Evolutionary conservation across 768 basidiomycete species (phyloP), one percentile per base, ranked within the genome.

Genomic region (Neoboletus subvelutipes): DNA sequence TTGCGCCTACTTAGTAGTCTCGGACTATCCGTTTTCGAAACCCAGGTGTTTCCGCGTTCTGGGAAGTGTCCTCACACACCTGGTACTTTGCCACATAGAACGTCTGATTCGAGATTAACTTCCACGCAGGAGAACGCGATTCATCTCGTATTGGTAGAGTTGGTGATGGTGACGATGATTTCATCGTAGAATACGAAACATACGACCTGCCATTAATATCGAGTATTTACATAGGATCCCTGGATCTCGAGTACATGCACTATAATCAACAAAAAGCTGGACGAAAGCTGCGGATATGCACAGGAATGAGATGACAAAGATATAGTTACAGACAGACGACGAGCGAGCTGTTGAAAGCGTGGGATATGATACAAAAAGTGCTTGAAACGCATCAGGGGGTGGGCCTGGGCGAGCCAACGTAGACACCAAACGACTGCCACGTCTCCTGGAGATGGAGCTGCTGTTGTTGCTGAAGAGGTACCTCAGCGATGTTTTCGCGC

Each of bases 401-500:
- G 2, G 62, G 54, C 37, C 31, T 45, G 1, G 58, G 56, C 7
- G 53, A 67, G 52, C 73, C 62, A 52, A 84, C 78, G 64, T 83
- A 83, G 57, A 80, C 77, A 77, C 86, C 82, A 73, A 86, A 89
- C 55, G 81, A 77, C 67, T 81, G 79, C 87, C 87, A 89, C 11
- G 86, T 86, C 71, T 87, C 86, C 76, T 48, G 78, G 60, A 59
- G 66, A 31, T 52, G 70, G 36, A 52, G 63, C 45, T 54, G 61
- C 47, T 58, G 62, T 8, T 52, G 64, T 20, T 53, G 61, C 17
- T 52, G 66, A 22, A 34, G 43, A 13, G 50, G 64, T n/a, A 55
- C 52, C 54, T 62, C 55, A 1, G n/a, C 17, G 4, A 24, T 22
- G 26, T 28, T 17, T 13, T 50, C 56, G 22, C 29, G 40, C 13